Conservation (phyloP, 2,329 filamentous ascomycete genomes). For the Colletotrichum tropicicola region DNA sequence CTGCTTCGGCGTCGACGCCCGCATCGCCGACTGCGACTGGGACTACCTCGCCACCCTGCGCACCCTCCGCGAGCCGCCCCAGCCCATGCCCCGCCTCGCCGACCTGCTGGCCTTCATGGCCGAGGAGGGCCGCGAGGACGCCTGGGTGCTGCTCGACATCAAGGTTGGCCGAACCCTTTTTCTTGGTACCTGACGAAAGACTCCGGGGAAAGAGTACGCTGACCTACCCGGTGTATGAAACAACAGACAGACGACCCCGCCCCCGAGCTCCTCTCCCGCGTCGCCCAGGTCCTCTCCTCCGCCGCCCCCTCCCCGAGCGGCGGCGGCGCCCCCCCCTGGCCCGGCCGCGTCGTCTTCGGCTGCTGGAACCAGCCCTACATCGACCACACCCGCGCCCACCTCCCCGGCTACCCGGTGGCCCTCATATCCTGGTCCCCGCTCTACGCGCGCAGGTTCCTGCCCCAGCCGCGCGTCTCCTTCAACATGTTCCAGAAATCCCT, state of each 20-base stretch:
- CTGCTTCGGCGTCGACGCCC: constrained; percentile 80
- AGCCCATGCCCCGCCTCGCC: constrained; percentile 76
- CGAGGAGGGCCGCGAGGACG: constrained; percentile 68
- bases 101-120: constrained; percentile 81
- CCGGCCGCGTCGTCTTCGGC: constrained; percentile 75
- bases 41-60: constrained; percentile 73
- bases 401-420: constrained; percentile 71
- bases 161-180: constrained; percentile 64
- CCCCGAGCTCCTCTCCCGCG: constrained; percentile 73
- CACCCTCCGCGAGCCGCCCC: constrained; percentile 73
- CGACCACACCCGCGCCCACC: constrained; percentile 65
- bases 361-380: constrained; percentile 81
- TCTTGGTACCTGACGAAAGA: too few species aligned
- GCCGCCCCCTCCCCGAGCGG: too few species aligned
- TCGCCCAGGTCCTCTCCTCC: constrained; percentile 73
- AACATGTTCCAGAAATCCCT: constrained; percentile 79
- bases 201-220: too few species aligned
- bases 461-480: constrained; percentile 73
- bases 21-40: constrained; percentile 82
- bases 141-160: constrained; percentile 90
- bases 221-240: not conserved
- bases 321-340: constrained; percentile 55
- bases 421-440: constrained; percentile 73
- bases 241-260: constrained; percentile 73
- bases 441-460: constrained; percentile 77